Conservation (phyloP, 768 basidiomycete species). For the Mycena metata region DNA sequence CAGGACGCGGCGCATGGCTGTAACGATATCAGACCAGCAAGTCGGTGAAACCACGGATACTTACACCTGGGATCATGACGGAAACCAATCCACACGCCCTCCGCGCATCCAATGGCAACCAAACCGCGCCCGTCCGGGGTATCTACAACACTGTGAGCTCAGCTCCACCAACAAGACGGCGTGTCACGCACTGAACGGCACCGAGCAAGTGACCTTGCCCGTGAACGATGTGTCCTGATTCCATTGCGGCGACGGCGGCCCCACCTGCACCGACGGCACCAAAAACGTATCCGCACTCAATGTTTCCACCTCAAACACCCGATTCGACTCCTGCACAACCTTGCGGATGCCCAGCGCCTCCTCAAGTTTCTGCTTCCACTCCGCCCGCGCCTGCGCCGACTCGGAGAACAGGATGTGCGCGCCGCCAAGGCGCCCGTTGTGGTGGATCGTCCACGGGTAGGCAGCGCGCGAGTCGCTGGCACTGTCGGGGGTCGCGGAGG, state of each 20-base stretch:
- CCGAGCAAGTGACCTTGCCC: constrained; percentile 94
- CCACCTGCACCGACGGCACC: constrained; percentile 73
- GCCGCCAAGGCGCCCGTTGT: constrained; percentile 92
- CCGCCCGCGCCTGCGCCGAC: constrained; percentile 74
- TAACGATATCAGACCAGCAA: not conserved
- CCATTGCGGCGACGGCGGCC: constrained; percentile 63
- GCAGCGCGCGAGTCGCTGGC: constrained; percentile 78
- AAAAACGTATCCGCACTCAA: constrained; percentile 91
- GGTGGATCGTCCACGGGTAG: constrained; percentile 90
- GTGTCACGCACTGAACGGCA: constrained; percentile 83
- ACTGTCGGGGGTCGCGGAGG: constrained; percentile 43
- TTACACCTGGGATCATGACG: constrained; percentile 84
- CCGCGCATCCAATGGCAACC: constrained; percentile 94
- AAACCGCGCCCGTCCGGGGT: constrained; percentile 89
- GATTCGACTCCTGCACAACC: constrained; percentile 92
- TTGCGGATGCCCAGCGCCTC: constrained; percentile 89
- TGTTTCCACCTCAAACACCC: constrained; percentile 94
- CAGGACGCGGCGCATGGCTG: constrained; percentile 10
- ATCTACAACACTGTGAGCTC: constrained; percentile 56
- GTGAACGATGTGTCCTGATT: constrained; percentile 78
- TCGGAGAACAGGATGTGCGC: constrained; percentile 92
- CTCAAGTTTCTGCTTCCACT: constrained; percentile 93
- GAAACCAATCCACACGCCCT: constrained; percentile 47
- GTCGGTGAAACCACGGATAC: constrained; percentile 39
- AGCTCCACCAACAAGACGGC: not conserved